These are phyloP conservation scores for Ceratobasidium sp. DNA, from an alignment of 1,284 basidiomycete genomes.

Conservation along the genomic window DNA sequence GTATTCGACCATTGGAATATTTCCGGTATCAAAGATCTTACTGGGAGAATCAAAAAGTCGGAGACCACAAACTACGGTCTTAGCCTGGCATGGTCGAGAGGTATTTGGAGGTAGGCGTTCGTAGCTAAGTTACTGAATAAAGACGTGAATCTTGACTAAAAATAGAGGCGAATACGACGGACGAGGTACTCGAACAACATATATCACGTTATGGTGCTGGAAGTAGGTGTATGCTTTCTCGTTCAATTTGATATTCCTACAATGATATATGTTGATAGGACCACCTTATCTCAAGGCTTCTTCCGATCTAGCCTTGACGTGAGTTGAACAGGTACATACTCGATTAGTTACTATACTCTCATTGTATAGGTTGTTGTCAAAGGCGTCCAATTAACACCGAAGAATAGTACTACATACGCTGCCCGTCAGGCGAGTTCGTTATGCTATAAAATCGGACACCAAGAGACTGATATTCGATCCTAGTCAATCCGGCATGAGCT, in stretches of 20 bases:
- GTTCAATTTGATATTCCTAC: neutral
- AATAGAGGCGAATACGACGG: slow-evolving; percentile 23
- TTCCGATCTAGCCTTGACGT: slow-evolving; percentile 27
- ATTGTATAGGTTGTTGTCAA: neutral
- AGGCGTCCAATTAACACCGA: slow-evolving; percentile 15
- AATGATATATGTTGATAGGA: neutral
- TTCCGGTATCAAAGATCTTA: slow-evolving; percentile 15
- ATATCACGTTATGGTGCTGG: slow-evolving; percentile 39
- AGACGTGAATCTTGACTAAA: no score
- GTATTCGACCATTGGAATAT: slow-evolving; percentile 2
- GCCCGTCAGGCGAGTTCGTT: slow-evolving; percentile 6
- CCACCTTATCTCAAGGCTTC: slow-evolving; percentile 7
- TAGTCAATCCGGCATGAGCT: slow-evolving; percentile 26
- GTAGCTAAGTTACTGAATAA: neutral
- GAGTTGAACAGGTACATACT: neutral
- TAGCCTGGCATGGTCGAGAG: slow-evolving; percentile 34
- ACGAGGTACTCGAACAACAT: neutral
- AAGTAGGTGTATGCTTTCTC: neutral
- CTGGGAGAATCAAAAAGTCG: slow-evolving; percentile 28
- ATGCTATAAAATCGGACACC: neutral
- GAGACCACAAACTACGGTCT: neutral
- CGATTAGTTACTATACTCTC: no score
- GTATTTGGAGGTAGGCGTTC: slow-evolving; percentile 24
- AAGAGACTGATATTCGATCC: no score
- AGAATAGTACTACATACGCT: slow-evolving; percentile 13